These are phyloP conservation scores for Blastocystis hominis DNA, from an alignment of 352 stramenopile genomes.

Conservation along the genomic window DNA sequence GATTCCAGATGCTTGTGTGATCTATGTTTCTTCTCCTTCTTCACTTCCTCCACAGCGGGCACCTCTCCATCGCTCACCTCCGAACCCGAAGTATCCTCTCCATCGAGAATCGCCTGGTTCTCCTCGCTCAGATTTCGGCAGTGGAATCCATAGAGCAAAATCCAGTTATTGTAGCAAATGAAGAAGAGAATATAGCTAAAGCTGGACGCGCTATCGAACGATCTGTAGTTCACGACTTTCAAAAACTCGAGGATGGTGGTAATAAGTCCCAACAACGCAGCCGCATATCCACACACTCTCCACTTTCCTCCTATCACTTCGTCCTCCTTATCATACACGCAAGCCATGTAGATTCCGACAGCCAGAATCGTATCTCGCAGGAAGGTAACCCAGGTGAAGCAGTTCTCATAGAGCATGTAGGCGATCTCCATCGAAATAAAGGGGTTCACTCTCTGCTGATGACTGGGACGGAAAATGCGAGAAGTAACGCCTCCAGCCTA, in stretches of 20 bases:
- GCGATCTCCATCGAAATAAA: conserved; percentile 16
- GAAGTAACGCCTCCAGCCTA: conserved; percentile 22
- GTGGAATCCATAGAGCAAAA: conserved; percentile 2
- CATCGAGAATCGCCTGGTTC: not conserved
- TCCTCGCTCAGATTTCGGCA: not conserved
- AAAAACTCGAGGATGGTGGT: conserved; percentile 7
- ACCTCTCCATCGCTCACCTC: not conserved
- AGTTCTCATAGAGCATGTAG: conserved; percentile 7
- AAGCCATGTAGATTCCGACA: conserved; percentile 28
- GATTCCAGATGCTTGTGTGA: not conserved
- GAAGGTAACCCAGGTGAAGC: conserved; percentile 31
- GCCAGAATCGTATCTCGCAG: conserved; percentile 24
- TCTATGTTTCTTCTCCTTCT: not conserved
- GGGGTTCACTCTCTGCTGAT: not conserved
- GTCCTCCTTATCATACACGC: not conserved
- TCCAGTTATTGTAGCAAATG: conserved; percentile 30
- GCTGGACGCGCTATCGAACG: not conserved
- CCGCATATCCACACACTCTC: conserved; percentile 6
- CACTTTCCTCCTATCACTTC: not conserved
- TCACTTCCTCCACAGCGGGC: not conserved
- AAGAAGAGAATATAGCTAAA: conserved; percentile 34
- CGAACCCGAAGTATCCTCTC: not conserved
- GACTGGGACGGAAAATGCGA: not conserved
- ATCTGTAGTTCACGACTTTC: conserved; percentile 12
- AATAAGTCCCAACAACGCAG: not conserved